phyloP scores from a whole-genome alignment of 768 basidiomycete species.

The Sarcodon aspratus region DNA sequence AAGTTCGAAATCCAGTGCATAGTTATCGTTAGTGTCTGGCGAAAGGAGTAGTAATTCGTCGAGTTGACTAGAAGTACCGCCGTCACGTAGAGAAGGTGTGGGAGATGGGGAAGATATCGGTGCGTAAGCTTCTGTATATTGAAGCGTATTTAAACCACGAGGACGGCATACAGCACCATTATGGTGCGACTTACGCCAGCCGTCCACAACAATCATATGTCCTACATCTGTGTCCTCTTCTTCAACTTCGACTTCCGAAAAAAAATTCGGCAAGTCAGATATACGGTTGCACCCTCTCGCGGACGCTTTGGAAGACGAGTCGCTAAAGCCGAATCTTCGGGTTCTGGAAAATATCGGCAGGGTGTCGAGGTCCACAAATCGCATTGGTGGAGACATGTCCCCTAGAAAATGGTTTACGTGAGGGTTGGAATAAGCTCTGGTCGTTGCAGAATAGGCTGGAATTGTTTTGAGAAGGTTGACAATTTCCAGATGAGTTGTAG shows the following conservation, averaged over 20 bases:
- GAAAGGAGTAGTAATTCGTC: slow-evolving; percentile 43
- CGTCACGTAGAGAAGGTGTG: slow-evolving; percentile 22
- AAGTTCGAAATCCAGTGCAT: slow-evolving; percentile 25
- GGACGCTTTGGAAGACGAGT: neutral
- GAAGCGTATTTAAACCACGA: neutral
- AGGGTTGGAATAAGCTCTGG: neutral
- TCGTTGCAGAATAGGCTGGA: slow-evolving; percentile 4
- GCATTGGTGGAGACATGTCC: slow-evolving; percentile 16
- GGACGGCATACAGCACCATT: neutral
- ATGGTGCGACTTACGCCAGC: slow-evolving; percentile 41
- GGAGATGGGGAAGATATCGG: slow-evolving; percentile 28
- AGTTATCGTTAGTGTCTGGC: slow-evolving; percentile 33
- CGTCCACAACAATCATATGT: slow-evolving; percentile 49
- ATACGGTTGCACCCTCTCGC: slow-evolving; percentile 1
- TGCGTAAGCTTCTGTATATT: neutral
- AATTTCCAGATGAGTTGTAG: slow-evolving; percentile 13
- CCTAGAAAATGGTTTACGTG: slow-evolving; percentile 19
- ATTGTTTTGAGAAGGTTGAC: slow-evolving; percentile 17
- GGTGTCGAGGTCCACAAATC: slow-evolving; percentile 16
- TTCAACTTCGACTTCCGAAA: slow-evolving; percentile 22
- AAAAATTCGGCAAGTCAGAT: slow-evolving; percentile 17
- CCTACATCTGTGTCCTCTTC: slow-evolving; percentile 32
- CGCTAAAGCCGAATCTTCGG: slow-evolving; percentile 9
- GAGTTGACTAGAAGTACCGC: slow-evolving; percentile 29
- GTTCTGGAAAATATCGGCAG: slow-evolving; percentile 39